Percentiles rank a stretch among this genome's conserved stretches.
These are phyloP conservation scores for Ogataea kodamae DNA, from an alignment of 805 yeast species.

Conservation along the genomic window DNA sequence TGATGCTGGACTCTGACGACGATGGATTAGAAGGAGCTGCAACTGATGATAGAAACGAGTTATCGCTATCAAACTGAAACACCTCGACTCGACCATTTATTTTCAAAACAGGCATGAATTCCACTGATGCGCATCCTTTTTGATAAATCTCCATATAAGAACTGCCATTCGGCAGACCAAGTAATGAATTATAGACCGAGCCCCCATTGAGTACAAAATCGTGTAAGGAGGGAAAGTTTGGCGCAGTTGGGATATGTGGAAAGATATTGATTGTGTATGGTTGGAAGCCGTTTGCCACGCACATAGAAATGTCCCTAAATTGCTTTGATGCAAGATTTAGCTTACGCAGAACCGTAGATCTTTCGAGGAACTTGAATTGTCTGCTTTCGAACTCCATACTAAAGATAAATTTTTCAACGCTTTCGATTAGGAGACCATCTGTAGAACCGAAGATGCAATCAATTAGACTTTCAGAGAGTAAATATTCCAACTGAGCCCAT, in stretches of 20 bases:
- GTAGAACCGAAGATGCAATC: conserved; percentile 84
- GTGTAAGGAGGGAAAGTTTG: conserved; percentile 29
- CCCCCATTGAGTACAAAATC: conserved; percentile 38
- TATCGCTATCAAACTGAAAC: conserved; percentile 27
- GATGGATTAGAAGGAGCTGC: conserved; percentile 15
- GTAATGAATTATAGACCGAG: conserved; percentile 45
- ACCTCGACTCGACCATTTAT: conserved; percentile 67
- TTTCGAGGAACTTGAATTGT: conserved; percentile 67
- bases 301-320: conserved; percentile 69
- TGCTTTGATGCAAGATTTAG: conserved; percentile 60
- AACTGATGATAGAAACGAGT: conserved; percentile 19
- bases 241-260: conserved; percentile 35
- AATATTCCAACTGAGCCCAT: conserved; percentile 73
- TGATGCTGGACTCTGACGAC: conserved; percentile 7
- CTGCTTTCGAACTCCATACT: conserved; percentile 64
- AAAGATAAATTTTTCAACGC: conserved; percentile 66
- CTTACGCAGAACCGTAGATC: conserved; percentile 53
- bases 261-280: conserved; percentile 56
- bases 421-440: conserved; percentile 60
- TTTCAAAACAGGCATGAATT: conserved; percentile 71
- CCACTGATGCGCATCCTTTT: conserved; percentile 65
- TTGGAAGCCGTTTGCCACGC: conserved; percentile 76
- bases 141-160: conserved; percentile 49
- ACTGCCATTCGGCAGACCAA: conserved; percentile 42
- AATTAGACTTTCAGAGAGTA: conserved; percentile 52